These are phyloP conservation scores for Phytophthora kernoviae DNA, from an alignment of 352 stramenopile genomes.

Conservation along the genomic window DNA sequence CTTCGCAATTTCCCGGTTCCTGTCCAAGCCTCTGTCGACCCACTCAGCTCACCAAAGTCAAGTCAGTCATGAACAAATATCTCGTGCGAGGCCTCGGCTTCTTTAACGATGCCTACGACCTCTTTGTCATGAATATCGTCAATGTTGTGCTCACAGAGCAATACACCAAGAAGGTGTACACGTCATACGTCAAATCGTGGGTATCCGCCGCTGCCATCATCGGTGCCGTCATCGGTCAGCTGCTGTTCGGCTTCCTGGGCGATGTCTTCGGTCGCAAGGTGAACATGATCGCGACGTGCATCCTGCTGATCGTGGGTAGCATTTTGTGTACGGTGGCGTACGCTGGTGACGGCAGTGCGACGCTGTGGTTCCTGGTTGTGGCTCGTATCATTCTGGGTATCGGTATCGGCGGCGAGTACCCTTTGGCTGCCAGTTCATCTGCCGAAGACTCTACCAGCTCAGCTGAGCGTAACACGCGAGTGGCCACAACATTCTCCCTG, in stretches of 20 bases:
- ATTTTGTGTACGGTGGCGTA: conserved; percentile 51
- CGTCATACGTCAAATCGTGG: conserved; percentile 54
- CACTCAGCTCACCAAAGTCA: not conserved
- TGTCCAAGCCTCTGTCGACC: not conserved
- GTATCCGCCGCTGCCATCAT: conserved; percentile 58
- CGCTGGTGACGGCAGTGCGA: conserved; percentile 27
- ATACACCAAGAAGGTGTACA: conserved; percentile 64
- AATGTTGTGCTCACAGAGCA: conserved; percentile 69
- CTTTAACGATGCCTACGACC: conserved; percentile 67
- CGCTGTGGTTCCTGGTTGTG: conserved; percentile 47
- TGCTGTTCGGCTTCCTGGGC: conserved; percentile 56
- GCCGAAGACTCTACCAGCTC: conserved; percentile 39
- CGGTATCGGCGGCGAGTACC: conserved; percentile 51
- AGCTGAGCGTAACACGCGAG: conserved; percentile 32
- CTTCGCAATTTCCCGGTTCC: conserved; percentile 1
- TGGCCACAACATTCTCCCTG: conserved; percentile 49
- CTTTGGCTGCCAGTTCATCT: conserved; percentile 35
- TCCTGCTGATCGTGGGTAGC: conserved; percentile 50
- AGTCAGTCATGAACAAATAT: conserved; percentile 54
- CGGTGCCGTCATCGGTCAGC: conserved; percentile 56
- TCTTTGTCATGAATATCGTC: conserved; percentile 75
- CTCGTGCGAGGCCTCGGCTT: conserved; percentile 60
- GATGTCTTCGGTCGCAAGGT: conserved; percentile 61
- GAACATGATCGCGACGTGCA: conserved; percentile 66
- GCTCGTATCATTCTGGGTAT: conserved; percentile 49